These are phyloP conservation scores for Trypanosomatidae sp. DNA, from an alignment of 208 protist genomes.

Conservation along the genomic window DNA sequence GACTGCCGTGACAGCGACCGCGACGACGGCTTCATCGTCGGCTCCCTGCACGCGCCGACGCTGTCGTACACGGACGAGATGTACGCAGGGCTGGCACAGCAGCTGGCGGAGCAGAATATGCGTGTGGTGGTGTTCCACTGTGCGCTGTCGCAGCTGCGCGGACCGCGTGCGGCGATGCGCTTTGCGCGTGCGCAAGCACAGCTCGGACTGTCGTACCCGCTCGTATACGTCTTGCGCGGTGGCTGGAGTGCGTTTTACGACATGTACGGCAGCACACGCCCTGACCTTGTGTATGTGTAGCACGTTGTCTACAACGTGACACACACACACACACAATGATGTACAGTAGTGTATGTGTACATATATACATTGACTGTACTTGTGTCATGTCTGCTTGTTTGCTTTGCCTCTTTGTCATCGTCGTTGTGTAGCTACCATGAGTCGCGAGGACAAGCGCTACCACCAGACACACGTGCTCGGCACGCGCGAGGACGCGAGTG, in stretches of 20 bases:
- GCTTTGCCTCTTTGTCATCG: conserved; percentile 1
- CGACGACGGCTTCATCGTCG: conserved; percentile 28
- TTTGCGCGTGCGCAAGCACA: conserved; percentile 30
- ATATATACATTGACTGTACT: neutral
- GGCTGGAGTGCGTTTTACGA: conserved; percentile 50
- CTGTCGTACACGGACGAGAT: conserved; percentile 11
- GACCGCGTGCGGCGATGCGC: conserved; percentile 31
- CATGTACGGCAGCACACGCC: conserved; percentile 22
- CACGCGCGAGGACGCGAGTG: conserved; percentile 29
- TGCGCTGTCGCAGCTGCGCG: conserved; percentile 56
- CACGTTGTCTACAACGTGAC: conserved; percentile 6
- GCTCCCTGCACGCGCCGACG: conserved; percentile 38
- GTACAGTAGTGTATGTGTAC: neutral
- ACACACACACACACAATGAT: conserved; percentile 1
- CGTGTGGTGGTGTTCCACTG: conserved; percentile 59
- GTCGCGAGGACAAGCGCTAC: conserved; percentile 48
- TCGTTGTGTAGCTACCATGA: conserved; percentile 19
- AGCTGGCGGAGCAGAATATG: conserved; percentile 14
- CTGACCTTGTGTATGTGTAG: conserved; percentile 21
- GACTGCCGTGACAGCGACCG: conserved; percentile 72
- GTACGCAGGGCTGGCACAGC: conserved; percentile 17
- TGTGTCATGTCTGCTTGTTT: neutral
- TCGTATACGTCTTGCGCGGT: conserved; percentile 51
- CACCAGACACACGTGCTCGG: conserved; percentile 44
- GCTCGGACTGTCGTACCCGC: conserved; percentile 11